phyloP scores from a whole-genome alignment of 352 stramenopile species.

The Phytopythium chamaehyphon region DNA sequence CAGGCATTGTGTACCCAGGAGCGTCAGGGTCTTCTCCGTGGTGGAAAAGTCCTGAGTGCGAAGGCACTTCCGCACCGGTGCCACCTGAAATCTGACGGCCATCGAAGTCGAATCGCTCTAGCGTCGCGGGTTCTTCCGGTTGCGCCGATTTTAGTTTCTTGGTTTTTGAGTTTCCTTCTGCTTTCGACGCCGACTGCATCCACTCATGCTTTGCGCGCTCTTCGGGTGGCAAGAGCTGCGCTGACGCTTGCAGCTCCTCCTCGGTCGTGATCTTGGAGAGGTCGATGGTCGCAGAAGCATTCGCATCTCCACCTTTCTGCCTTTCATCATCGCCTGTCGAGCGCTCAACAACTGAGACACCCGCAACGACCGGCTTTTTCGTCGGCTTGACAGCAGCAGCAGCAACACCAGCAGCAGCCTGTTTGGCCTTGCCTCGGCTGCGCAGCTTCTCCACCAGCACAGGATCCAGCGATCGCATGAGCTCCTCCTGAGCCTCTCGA shows the following conservation, averaged over 20 bases:
- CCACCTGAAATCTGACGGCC: conserved; percentile 24
- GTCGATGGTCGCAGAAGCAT: conserved; percentile 15
- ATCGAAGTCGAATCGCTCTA: conserved; percentile 70
- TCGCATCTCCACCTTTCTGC: background rate
- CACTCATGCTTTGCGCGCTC: conserved; percentile 77
- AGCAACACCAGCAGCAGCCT: background rate
- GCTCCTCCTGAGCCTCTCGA: conserved; percentile 59
- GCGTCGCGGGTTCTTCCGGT: conserved; percentile 20
- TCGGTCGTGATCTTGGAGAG: conserved; percentile 58
- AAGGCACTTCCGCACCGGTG: conserved; percentile 17
- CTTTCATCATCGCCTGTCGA: conserved; percentile 11
- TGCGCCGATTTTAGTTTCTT: conserved; percentile 11
- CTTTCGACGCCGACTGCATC: conserved; percentile 34
- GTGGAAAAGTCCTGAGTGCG: conserved; percentile 73
- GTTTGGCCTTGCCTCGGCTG: conserved; percentile 19
- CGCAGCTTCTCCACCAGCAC: conserved; percentile 65
- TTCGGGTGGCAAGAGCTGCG: conserved; percentile 45
- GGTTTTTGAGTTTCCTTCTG: conserved; percentile 10
- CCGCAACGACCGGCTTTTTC: conserved; percentile 13
- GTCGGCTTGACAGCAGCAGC: conserved; percentile 1
- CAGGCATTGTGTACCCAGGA: conserved; percentile 67
- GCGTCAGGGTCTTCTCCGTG: conserved; percentile 70
- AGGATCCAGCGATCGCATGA: conserved; percentile 56
- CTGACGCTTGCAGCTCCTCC: conserved; percentile 45
- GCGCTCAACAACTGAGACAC: conserved; percentile 12